These are phyloP conservation scores for Wickerhamiella vanderwaltii DNA, from an alignment of 805 yeast species.

Conservation along the genomic window DNA sequence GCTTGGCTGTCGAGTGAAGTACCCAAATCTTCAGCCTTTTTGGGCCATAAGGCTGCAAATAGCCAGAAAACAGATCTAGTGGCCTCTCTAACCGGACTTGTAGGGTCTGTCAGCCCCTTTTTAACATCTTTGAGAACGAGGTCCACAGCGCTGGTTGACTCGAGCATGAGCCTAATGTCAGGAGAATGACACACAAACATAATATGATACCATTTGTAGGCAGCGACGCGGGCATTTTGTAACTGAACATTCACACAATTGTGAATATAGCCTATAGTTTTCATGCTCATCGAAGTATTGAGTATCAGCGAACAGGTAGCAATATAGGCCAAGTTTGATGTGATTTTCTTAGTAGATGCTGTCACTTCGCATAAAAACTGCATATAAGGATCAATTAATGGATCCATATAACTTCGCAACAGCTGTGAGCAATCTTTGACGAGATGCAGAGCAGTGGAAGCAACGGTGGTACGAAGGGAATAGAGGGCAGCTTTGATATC, in stretches of 20 bases:
- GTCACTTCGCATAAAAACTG: conserved; percentile 42
- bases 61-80: conserved; percentile 70
- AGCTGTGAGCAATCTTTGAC: conserved; percentile 44
- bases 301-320: conserved; percentile 39
- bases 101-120: conserved; percentile 65
- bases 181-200: conserved; percentile 33
- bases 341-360: conserved; percentile 49
- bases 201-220: conserved; percentile 60
- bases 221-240: conserved; percentile 54
- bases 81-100: conserved; percentile 63
- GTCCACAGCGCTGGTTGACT: conserved; percentile 20
- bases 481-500: conserved; percentile 51
- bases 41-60: conserved; percentile 42
- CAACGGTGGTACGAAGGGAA: conserved; percentile 76
- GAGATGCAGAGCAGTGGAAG: conserved; percentile 61
- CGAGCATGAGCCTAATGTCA: conserved; percentile 1
- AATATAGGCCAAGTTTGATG: conserved; percentile 38
- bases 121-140: conserved; percentile 41
- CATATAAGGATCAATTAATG: conserved; percentile 38
- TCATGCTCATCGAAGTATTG: conserved; percentile 41
- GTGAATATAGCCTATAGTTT: conserved; percentile 39
- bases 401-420: conserved; percentile 21
- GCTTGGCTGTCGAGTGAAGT: conserved; percentile 17
- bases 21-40: conserved; percentile 35
- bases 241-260: conserved; percentile 55